Evolutionary conservation across 2,329 filamentous ascomycete genomes (phyloP).

Genomic region (Sporothrix inflata): DNA sequence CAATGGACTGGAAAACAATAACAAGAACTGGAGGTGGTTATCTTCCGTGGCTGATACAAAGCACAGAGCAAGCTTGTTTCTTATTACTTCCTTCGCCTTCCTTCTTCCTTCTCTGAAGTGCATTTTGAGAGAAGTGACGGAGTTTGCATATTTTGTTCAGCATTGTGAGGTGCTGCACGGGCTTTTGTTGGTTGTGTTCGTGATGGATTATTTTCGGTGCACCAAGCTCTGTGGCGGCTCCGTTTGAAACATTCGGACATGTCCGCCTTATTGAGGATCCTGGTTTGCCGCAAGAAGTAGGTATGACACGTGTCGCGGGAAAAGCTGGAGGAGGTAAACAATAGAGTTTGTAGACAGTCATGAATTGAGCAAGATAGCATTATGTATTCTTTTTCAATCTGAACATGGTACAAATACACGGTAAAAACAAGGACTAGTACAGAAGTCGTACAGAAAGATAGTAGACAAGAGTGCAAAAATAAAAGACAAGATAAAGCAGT

Average conservation of each 20-base stretch:
- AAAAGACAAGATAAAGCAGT: not conserved
- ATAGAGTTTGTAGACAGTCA: not conserved
- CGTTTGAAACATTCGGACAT: conserved; percentile 1
- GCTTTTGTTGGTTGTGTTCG: not conserved
- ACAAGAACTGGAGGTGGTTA: not conserved
- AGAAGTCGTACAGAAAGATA: not conserved
- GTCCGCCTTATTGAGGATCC: not conserved
- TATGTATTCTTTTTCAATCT: not conserved
- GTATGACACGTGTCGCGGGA: not conserved
- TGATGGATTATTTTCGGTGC: not conserved
- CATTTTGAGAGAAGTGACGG: not conserved
- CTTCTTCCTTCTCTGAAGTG: not conserved
- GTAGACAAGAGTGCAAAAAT: not conserved
- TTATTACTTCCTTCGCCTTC: not conserved
- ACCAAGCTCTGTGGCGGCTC: not conserved
- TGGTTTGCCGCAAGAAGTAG: not conserved
- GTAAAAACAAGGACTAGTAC: not conserved
- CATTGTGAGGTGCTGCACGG: too few relatives aligned
- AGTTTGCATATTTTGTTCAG: not conserved
- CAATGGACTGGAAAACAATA: not conserved
- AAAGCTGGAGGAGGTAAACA: not conserved
- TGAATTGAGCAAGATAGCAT: too few relatives aligned
- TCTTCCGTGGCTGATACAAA: not conserved
- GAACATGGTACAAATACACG: not conserved
- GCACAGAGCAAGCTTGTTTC: conserved; percentile 4